Evolutionary conservation across 495 filamentous ascomycete genomes (phyloP), one percentile per base, ranked within the genome.

Genomic region (Penicillium argentinense): DNA sequence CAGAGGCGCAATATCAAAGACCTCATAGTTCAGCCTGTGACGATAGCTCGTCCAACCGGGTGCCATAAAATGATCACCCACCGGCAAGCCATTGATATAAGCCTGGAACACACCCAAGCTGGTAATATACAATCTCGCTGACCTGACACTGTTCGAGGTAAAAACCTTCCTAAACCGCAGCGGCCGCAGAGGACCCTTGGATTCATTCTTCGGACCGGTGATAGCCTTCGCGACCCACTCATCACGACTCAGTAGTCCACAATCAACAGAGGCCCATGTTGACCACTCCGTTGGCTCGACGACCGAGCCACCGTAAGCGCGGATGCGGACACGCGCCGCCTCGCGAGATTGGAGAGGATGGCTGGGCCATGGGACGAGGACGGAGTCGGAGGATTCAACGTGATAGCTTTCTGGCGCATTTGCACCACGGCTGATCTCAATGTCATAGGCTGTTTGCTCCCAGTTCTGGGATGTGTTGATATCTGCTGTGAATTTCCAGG

Each of bases 21-120:
- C 68, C 45, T 79, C 68, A 51, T 81, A 82, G 9, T 68, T 60
- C 25, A 74, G 60, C 4, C 76, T 67, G 53, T 77, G 66, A 0
- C 66, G 62, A 48, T 80, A 82, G 22, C 69, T 74, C 13, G 76
- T 74, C 77, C 77, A 82, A 0, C 78, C 78, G 0, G 78, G 78
- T 11, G 79, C 60, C 49, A 68, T 48, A 14, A 43, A 52, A 29
- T 68, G 58, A 63, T 77, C 67, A 0, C 77, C 77, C n/a, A 80
- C 73, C 28, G 54, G 46, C 6, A 50, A 36, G 1, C 74, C 76
- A 56, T 82, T 81, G 37, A 81, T 68, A 12, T 59, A 66, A 3
- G 71, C 68, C 23, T 74, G 69, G 40, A 78, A 81, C 12, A 81
- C 30, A 2, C 79, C 79, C 21, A 75, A 54, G 0, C 69, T 66